These are phyloP conservation scores for Morella rubra DNA, from an alignment of 306 rosid species.

Conservation along the genomic window DNA sequence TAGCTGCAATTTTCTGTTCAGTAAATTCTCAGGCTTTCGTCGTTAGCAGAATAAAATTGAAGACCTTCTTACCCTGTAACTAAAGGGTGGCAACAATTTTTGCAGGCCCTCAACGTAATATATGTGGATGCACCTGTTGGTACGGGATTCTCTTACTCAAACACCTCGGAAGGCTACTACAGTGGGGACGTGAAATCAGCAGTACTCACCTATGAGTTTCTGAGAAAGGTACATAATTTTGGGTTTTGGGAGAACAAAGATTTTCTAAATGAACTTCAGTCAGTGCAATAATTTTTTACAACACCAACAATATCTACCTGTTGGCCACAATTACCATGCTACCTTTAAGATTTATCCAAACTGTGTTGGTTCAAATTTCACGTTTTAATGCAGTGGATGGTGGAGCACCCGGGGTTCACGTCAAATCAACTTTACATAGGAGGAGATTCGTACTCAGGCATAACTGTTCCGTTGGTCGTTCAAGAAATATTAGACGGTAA, in stretches of 20 bases:
- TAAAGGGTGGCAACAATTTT: background rate
- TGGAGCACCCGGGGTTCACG: slow-evolving; percentile 23
- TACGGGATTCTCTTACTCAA: slow-evolving; percentile 32
- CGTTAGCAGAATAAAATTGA: background rate
- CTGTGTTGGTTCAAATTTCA: background rate
- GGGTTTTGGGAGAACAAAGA: too few species aligned
- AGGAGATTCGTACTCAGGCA: slow-evolving; percentile 32
- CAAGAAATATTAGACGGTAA: slow-evolving; percentile 21
- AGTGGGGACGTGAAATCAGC: slow-evolving; percentile 17
- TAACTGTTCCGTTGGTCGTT: slow-evolving; percentile 25
- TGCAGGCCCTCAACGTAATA: slow-evolving; percentile 26
- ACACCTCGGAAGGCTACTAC: slow-evolving; percentile 23
- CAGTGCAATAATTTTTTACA: too few species aligned
- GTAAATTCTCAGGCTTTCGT: background rate
- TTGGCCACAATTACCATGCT: too few species aligned
- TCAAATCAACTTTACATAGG: slow-evolving; percentile 28
- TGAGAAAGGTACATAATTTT: slow-evolving; percentile 12
- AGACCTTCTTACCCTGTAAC: background rate
- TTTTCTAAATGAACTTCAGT: too few species aligned
- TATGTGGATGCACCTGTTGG: slow-evolving; percentile 33
- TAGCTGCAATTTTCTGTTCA: background rate
- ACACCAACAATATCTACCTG: too few species aligned
- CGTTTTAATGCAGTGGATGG: slow-evolving; percentile 23
- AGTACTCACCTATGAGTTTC: slow-evolving; percentile 22
- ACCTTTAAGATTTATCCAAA: background rate